Evolutionary conservation across 306 rosid genomes (phyloP).

Genomic region (Medicago lupulina): DNA sequence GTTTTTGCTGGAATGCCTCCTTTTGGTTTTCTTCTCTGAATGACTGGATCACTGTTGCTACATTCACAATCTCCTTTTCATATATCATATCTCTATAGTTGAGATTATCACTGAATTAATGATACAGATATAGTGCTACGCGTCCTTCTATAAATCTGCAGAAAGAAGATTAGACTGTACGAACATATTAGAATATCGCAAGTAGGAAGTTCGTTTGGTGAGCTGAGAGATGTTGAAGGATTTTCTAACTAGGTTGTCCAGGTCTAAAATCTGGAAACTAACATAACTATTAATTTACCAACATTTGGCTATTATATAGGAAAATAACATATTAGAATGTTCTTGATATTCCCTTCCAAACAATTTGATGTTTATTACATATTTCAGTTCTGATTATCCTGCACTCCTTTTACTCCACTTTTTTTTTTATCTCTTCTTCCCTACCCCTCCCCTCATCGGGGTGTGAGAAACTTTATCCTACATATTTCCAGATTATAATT

Average conservation of each 20-base stretch:
- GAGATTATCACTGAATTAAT: not conserved
- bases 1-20: conserved; percentile 2
- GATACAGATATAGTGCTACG: not conserved
- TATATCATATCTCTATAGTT: conserved; percentile 12
- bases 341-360: too few relatives aligned
- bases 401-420: conserved; percentile 1
- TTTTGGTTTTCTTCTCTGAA: conserved; percentile 8
- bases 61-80: conserved; percentile 9
- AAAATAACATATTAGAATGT: not conserved
- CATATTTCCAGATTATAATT: conserved; percentile 25
- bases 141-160: not conserved
- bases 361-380: too few relatives aligned
- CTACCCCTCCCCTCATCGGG: conserved; percentile 3
- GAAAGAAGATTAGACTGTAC: not conserved
- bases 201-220: not conserved
- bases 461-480: conserved; percentile 6
- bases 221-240: not conserved
- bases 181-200: not conserved
- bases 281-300: not conserved
- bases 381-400: not conserved
- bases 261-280: not conserved
- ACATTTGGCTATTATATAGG: not conserved
- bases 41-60: not conserved
- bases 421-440: not conserved
- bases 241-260: not conserved